Evolutionary conservation across 257 asterid species (phyloP).

Genomic region (Mitragyna speciosa): DNA sequence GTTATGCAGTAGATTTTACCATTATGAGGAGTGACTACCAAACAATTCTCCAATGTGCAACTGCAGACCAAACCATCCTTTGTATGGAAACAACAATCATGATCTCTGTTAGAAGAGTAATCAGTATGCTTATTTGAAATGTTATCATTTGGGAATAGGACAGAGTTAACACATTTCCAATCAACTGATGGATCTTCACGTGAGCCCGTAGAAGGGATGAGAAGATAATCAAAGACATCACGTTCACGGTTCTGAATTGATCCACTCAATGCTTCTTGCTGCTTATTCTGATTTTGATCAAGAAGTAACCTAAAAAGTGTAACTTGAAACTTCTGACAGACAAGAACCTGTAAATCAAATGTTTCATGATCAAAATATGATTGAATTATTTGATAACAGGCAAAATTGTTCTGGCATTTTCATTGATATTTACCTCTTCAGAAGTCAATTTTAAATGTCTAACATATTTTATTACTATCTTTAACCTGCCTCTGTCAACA

Average conservation of each 20-base stretch:
- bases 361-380: constrained; percentile 1
- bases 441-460: constrained; percentile 34
- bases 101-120: constrained; percentile 19
- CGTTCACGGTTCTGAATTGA: constrained; percentile 14
- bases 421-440: constrained; percentile 38
- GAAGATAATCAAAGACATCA: constrained; percentile 51
- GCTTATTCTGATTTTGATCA: constrained; percentile 38
- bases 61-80: constrained; percentile 50
- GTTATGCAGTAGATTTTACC: constrained; percentile 42
- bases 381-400: not conserved
- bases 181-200: constrained; percentile 30
- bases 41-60: constrained; percentile 60
- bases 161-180: constrained; percentile 53
- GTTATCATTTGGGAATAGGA: constrained; percentile 12
- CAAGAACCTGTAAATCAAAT: constrained; percentile 36
- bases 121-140: constrained; percentile 18
- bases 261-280: constrained; percentile 28
- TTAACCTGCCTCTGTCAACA: constrained; percentile 45
- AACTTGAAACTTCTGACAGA: constrained; percentile 57
- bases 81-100: constrained; percentile 35
- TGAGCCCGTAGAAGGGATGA: constrained; percentile 49
- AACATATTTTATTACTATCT: constrained; percentile 29
- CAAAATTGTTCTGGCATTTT: not conserved
- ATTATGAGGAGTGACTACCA: constrained; percentile 70
- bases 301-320: constrained; percentile 52